These are phyloP conservation scores for Trichoderma atroviride DNA, from an alignment of 2,329 filamentous ascomycete genomes.

Conservation along the genomic window DNA sequence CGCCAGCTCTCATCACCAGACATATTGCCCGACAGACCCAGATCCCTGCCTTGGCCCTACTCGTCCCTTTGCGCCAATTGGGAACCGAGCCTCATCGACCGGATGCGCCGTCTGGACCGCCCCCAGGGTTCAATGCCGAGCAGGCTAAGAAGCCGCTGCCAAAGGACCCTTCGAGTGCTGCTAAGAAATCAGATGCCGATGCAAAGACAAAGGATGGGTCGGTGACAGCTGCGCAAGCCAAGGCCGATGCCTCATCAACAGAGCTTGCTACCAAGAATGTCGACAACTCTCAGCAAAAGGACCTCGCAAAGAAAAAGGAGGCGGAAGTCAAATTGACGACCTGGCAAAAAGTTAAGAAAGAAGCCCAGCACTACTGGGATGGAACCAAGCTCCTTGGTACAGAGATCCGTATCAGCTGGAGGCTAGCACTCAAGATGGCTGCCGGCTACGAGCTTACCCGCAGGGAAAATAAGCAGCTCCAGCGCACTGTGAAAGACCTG, in stretches of 20 bases:
- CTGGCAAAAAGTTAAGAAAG: constrained; percentile 92
- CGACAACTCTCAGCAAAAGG: constrained; percentile 61
- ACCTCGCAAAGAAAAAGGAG: constrained; percentile 59
- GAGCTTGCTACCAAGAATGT: constrained; percentile 68
- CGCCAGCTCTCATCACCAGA: constrained; percentile 51
- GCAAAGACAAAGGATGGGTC: constrained; percentile 33
- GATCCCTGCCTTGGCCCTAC: constrained; percentile 56
- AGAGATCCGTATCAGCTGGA: constrained; percentile 90
- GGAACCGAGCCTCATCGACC: constrained; percentile 62
- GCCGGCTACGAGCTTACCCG: constrained; percentile 95
- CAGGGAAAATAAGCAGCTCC: constrained; percentile 88
- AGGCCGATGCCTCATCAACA: constrained; percentile 51
- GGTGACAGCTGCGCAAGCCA: constrained; percentile 38
- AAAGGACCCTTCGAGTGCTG: constrained; percentile 50
- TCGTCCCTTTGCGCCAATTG: constrained; percentile 59
- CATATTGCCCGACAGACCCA: constrained; percentile 51
- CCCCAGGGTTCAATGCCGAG: constrained; percentile 88
- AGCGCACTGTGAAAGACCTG: constrained; percentile 91
- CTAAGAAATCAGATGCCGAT: constrained; percentile 38
- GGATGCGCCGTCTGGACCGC: constrained; percentile 64
- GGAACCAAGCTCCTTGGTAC: constrained; percentile 92
- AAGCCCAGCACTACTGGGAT: constrained; percentile 95
- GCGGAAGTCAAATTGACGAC: constrained; percentile 85
- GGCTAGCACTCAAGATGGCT: constrained; percentile 93
- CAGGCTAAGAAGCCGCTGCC: constrained; percentile 83